These are phyloP conservation scores for Rauvolfia tetraphylla DNA, from an alignment of 257 asterid genomes.

Conservation along the genomic window DNA sequence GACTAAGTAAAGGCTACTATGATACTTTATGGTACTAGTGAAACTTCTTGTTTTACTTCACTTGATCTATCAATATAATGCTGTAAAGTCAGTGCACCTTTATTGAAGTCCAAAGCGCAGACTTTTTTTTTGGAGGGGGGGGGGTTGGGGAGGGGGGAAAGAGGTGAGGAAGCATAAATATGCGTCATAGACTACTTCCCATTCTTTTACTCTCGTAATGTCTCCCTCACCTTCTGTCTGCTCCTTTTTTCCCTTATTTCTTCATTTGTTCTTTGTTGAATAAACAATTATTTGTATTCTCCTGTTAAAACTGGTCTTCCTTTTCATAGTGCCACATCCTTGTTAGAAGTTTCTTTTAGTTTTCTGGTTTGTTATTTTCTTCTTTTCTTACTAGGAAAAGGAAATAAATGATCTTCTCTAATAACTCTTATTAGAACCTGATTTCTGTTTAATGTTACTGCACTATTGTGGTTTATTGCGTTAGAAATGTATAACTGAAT, in stretches of 20 bases:
- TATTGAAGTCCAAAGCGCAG: neutral
- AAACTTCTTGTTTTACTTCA: neutral
- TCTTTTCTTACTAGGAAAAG: neutral
- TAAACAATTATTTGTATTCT: neutral
- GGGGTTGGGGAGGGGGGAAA: too few species aligned
- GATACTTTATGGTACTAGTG: neutral
- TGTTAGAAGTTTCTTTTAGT: neutral
- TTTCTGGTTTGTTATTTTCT: neutral
- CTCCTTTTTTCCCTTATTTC: neutral
- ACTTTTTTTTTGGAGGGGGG: neutral
- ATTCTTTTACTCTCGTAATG: neutral
- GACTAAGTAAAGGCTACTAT: neutral
- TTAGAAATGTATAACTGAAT: neutral
- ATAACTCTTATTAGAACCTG: neutral
- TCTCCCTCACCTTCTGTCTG: neutral
- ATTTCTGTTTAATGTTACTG: neutral
- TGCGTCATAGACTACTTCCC: neutral
- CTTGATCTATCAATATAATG: neutral
- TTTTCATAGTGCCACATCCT: neutral
- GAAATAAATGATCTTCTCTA: neutral
- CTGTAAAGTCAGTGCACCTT: neutral
- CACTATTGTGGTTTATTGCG: neutral
- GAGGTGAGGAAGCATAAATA: too few species aligned
- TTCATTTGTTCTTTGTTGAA: neutral
- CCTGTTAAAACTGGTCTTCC: neutral